Evolutionary conservation across 2,329 filamentous ascomycete species (phyloP), one percentile per base, ranked within the genome.

Genomic region (Exophiala oligosperma): DNA sequence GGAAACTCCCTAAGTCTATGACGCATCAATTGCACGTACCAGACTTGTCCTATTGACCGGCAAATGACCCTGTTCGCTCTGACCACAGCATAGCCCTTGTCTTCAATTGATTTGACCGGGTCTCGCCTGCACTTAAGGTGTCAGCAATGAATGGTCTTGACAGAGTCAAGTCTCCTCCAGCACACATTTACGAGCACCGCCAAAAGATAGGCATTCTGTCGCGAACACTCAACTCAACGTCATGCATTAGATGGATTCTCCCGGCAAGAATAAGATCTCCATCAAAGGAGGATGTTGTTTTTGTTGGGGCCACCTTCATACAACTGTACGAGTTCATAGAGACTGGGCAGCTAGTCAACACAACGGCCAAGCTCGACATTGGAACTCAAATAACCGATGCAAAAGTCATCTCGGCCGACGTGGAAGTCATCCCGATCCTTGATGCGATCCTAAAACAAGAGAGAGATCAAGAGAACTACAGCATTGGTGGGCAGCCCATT

Each of bases 331-430:
- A 96, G 71, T 82, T 94, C 23, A 66, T 74, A 2, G 79, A 80
- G 4, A 78, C 79, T 46, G 84, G 89, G 69, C 86, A 87, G 1
- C 80, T 96, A 24, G 84, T 87, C 63, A 85, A 91, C 68, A 79
- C 96, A n/a, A 79, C 83, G n/a, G 83, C 84, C 60, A 95, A 92
- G 72, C 80, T 81, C 41, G 86, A 96, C 70, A 93, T 97, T 70
- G 86, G 86, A 54, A 83, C 85, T 32, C 83, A 86, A 44, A 97
- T 97, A 63, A 81, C 89, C 60, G 89, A 91, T 67, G 91, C 91
- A 3, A 84, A 84, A 57, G 85, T 92, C 12, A 83, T 97, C 66
- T 91, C 90, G 43, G 75, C 81, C 53, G 72, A 75, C 48, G 75
- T 78, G 48, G 77, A 74, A 57, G 62, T 72, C 43, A 68, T 72